Base-by-base conservation (phyloP, 2,329 filamentous ascomycete species). In the Talaromyces rugulosus region DNA sequence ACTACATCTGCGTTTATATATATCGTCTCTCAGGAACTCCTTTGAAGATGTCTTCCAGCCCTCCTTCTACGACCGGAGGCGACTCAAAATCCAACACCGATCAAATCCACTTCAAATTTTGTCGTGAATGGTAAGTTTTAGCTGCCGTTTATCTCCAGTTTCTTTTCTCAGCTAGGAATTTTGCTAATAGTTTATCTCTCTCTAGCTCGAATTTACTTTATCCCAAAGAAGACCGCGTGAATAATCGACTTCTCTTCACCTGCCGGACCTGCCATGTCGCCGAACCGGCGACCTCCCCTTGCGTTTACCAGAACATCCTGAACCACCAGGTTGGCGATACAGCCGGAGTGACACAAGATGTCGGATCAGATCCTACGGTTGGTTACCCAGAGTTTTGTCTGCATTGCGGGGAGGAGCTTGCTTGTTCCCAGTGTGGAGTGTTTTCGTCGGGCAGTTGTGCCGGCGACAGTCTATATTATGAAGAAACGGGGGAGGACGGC, bases 281-380 rank as follows among this genome's bases (percentile, higher is more conserved):
- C 70, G 92, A 96, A 75, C 87, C 89, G 66, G 93, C 94, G 34
- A 87, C 87, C 64, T 94, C 92, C 27, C 89, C 91, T 64, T 98
- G 95, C 78, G 92, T 98, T 72, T 99, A 95, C 82, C 91, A 96
- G 76, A 96, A 98, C 78, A 87, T 94, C 69, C 87, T 99, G 71
- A 92, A 92, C 79, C 96, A 89, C 74, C 90, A 91, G 63, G 90
- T 94, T 30, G 92, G 93, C 72, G 95, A 97, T 80, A 98, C 94
- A 47, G 94, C 95, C 63, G 95, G 96, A 80, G 94, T 98, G 71
- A 97, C 94, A 65, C 92, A 96, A 78, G 96, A 99, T 80, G 93
- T 99, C 72, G 92, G 89, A 74, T 93, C 91, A 73, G 95, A 99
- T 85, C 95, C 95, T 79, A 99, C 96, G 87, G 94, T 99, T 89